A percentile compares a stretch with the other conserved stretches of the same genome.
Conservation (phyloP, 75 land plant species). For the Cunninghamia lanceolata region DNA sequence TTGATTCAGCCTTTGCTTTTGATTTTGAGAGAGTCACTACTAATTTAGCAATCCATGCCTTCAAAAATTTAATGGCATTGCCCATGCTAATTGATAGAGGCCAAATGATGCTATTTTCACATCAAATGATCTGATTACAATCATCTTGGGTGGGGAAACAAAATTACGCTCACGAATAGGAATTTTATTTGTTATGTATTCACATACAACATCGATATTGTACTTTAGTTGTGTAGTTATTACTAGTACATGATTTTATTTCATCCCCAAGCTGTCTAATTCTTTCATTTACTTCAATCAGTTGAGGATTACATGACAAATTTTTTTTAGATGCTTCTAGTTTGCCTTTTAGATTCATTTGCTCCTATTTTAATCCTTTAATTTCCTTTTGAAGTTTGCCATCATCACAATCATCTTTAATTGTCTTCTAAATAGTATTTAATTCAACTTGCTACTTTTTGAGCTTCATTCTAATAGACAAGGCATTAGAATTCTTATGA, state of each 20-base stretch:
- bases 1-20: no score
- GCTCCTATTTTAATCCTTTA: neutral
- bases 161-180: no score
- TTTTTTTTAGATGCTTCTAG: neutral
- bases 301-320: slow-evolving; percentile 6
- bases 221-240: no score
- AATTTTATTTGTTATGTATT: no score
- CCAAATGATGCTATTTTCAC: no score
- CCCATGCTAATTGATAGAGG: no score
- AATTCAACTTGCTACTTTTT: slow-evolving; percentile 8
- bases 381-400: slow-evolving; percentile 2
- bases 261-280: neutral
- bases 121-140: no score
- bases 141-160: no score
- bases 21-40: no score
- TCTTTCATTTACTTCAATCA: neutral
- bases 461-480: neutral
- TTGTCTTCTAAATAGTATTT: neutral
- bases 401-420: slow-evolving; percentile 2
- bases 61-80: no score
- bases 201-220: no score
- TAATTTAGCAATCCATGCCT: no score
- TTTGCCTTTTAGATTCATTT: neutral
- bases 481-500: neutral
- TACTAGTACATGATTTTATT: neutral